These are phyloP conservation scores for Toxicodendron radicans DNA, from an alignment of 345 rosid genomes.

Conservation along the genomic window DNA sequence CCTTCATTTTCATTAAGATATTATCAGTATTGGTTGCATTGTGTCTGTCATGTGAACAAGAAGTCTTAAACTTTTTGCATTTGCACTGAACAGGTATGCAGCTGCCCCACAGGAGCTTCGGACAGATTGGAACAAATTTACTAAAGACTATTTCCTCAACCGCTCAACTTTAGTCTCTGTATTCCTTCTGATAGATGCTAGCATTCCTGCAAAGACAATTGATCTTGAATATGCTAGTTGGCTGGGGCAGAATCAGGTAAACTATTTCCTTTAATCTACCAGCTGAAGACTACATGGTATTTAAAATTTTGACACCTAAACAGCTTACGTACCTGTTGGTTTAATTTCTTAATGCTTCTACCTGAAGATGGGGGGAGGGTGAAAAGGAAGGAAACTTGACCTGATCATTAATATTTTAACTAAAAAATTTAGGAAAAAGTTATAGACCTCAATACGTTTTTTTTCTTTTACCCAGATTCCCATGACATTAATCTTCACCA, in stretches of 20 bases:
- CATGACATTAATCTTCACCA: constrained; percentile 90
- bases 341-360: background rate
- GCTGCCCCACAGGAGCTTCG: constrained; percentile 85
- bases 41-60: background rate
- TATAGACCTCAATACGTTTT: background rate
- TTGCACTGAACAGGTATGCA: constrained; percentile 61
- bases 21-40: background rate
- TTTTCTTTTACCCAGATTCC: constrained; percentile 55
- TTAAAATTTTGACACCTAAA: background rate
- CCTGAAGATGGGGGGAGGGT: background rate
- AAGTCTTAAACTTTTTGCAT: background rate
- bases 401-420: background rate
- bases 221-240: constrained; percentile 97
- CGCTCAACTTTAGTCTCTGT: constrained; percentile 83
- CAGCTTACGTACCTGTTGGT: background rate
- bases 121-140: constrained; percentile 77
- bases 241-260: constrained; percentile 96
- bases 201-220: constrained; percentile 82
- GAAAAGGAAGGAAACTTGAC: background rate
- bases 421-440: background rate
- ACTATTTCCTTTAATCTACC: background rate
- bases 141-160: constrained; percentile 83
- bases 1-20: background rate
- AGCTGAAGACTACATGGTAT: background rate
- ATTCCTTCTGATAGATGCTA: constrained; percentile 90